Evolutionary conservation across 2,329 filamentous ascomycete species (phyloP).

Genomic region (Calonectria naviculata): DNA sequence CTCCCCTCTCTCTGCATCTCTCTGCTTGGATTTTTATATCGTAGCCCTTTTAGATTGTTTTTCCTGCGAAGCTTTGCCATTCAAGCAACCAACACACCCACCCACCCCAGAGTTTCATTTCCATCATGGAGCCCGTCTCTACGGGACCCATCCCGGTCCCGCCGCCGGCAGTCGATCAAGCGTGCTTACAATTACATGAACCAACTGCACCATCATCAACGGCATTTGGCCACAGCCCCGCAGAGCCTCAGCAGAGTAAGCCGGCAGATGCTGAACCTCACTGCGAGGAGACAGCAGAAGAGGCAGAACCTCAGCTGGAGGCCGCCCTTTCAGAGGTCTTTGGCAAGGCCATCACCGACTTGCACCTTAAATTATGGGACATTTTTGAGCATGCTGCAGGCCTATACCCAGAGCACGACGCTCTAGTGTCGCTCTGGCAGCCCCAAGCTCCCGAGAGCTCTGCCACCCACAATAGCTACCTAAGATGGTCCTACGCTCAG

Average conservation of each 20-base stretch:
- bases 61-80: neutral
- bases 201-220: neutral
- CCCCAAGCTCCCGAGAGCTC: conserved; percentile 20
- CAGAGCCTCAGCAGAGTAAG: neutral
- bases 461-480: conserved; percentile 20
- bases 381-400: conserved; percentile 42
- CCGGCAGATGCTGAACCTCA: neutral
- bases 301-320: neutral
- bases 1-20: neutral
- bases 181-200: neutral
- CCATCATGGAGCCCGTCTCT: neutral
- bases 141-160: neutral
- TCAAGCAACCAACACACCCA: too few species aligned
- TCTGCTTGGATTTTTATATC: neutral
- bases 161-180: neutral
- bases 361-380: conserved; percentile 48
- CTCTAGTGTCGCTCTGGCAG: conserved; percentile 51
- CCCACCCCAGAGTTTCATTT: neutral
- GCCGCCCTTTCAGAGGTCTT: conserved; percentile 39
- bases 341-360: conserved; percentile 39
- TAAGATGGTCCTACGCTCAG: conserved; percentile 46
- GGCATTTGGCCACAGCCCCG: neutral
- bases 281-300: neutral
- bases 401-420: conserved; percentile 45
- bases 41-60: neutral